Evolutionary conservation across 2,329 filamentous ascomycete genomes (phyloP), one percentile per base, ranked within the genome.

Genomic region (Meredithiella fracta): DNA sequence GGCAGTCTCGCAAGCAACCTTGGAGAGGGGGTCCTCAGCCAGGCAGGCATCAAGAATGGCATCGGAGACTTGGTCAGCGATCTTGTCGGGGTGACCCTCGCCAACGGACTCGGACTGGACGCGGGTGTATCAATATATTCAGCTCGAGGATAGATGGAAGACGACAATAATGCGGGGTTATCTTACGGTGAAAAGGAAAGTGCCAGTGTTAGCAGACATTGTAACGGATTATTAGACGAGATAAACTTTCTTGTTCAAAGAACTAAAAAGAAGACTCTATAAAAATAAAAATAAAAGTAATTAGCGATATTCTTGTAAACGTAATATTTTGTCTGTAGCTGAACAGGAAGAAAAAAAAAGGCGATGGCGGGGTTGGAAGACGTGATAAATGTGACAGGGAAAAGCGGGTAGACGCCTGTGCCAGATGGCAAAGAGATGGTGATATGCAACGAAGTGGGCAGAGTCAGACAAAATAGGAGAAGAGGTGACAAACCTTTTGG

Each of bases 21-120:
- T 98, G 78, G 92, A 97, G 68, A 96, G 82, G 63, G 91, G 91
- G 71, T 98, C 92, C 73, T 92, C 85, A 61, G 78, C 77, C 68
- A 98, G 78, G 77, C 92, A 97, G 75, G 92, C 92, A 79, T 98
- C 92, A 76, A 98, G 90, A 67, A 98, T 81, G 66, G 92, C 91
- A 76, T 98, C 92, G 61, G 91, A 97, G 68, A 97, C 87, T 78
- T 98, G 92, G 71, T 98, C 92, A 72, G 86, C 87, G 69, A 95
- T 95, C 85, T 95, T 95, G 73, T 94, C 89, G 66, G 89, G 87
- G 76, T 94, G 89, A 64, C 86, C 86, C 74, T 91, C 86, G 69
- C 86, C 86, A 67, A 91, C 86, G 58, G 86, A 90, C 73, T 92
- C 86, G 71, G 86, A 92, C 79, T 83, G 60, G 7, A 53, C n/a